Conservation (phyloP, 352 stramenopile genomes). For the Globisporangium cylindrosporum region DNA sequence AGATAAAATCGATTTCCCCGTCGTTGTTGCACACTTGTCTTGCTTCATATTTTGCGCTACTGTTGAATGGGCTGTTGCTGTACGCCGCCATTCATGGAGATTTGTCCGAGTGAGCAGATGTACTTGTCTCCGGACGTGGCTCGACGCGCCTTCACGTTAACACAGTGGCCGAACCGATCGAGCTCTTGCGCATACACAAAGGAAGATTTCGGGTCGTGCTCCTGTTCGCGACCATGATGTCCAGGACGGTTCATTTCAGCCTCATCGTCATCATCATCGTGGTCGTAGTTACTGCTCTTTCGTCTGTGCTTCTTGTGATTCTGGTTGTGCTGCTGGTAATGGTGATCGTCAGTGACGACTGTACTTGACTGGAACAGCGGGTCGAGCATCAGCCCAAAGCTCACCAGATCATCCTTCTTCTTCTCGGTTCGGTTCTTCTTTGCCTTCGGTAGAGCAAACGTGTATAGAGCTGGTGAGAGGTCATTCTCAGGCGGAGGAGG, state of each 20-base stretch:
- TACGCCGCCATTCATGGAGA: slow-evolving; percentile 17
- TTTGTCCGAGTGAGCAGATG: slow-evolving; percentile 42
- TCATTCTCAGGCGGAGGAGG: slow-evolving; percentile 4
- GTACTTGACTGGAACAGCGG: slow-evolving; percentile 48
- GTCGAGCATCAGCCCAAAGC: slow-evolving; percentile 54
- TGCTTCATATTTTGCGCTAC: not conserved
- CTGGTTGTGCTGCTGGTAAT: not conserved
- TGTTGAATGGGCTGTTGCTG: not conserved
- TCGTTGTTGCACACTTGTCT: not conserved
- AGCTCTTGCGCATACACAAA: slow-evolving; percentile 45
- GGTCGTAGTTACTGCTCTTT: not conserved
- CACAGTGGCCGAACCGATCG: slow-evolving; percentile 42
- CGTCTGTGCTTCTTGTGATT: slow-evolving; percentile 13
- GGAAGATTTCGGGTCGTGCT: not conserved
- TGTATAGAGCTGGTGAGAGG: slow-evolving; percentile 26
- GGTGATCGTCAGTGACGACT: not conserved
- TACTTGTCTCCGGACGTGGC: slow-evolving; percentile 37
- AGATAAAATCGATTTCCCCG: not conserved
- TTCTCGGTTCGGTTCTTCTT: slow-evolving; percentile 22
- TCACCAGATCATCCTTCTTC: slow-evolving; percentile 25
- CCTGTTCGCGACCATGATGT: not conserved
- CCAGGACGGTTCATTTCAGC: not conserved
- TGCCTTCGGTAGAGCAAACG: slow-evolving; percentile 47
- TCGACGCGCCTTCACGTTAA: slow-evolving; percentile 41
- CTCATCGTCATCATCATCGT: not conserved